Evolutionary conservation across 2,329 filamentous ascomycete genomes (phyloP).

Genomic region (Trichoderma atrobrunneum): DNA sequence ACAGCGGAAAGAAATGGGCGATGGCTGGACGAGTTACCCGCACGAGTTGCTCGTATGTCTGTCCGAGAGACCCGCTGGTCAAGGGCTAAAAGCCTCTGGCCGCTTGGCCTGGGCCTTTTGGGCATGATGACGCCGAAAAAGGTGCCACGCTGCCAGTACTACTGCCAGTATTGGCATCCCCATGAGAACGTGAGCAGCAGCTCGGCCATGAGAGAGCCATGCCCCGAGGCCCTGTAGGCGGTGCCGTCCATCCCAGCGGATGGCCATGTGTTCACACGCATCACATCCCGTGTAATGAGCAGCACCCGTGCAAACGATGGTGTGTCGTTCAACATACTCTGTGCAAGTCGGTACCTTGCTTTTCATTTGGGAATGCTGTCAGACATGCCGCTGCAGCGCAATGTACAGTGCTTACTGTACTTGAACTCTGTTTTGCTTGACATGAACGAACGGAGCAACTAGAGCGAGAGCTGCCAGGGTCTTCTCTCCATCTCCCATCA

Average conservation of each 20-base stretch:
- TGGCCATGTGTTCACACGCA: neutral
- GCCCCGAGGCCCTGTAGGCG: neutral
- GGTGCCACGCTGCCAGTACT: neutral
- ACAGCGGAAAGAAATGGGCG: conserved; percentile 8
- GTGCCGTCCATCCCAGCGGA: neutral
- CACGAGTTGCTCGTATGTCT: neutral
- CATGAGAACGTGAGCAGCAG: neutral
- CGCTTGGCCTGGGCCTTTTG: neutral
- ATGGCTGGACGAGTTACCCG: neutral
- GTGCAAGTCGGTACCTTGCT: neutral
- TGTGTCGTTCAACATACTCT: neutral
- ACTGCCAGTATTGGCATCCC: neutral
- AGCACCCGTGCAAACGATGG: neutral
- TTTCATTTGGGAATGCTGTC: neutral
- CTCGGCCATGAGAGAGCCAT: neutral
- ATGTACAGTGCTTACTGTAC: neutral
- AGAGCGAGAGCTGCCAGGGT: neutral
- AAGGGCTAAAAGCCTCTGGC: conserved; percentile 5
- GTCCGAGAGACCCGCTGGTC: neutral
- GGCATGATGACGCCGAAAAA: neutral
- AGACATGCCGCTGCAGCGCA: conserved; percentile 6
- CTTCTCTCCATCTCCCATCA: neutral
- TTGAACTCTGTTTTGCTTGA: neutral
- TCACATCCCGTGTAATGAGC: neutral
- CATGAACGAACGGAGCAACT: neutral